Percentiles rank a stretch among this genome's conserved stretches.
Evolutionary conservation across 179 eudicot genomes (phyloP).

Genomic region (Camellia oleifera): DNA sequence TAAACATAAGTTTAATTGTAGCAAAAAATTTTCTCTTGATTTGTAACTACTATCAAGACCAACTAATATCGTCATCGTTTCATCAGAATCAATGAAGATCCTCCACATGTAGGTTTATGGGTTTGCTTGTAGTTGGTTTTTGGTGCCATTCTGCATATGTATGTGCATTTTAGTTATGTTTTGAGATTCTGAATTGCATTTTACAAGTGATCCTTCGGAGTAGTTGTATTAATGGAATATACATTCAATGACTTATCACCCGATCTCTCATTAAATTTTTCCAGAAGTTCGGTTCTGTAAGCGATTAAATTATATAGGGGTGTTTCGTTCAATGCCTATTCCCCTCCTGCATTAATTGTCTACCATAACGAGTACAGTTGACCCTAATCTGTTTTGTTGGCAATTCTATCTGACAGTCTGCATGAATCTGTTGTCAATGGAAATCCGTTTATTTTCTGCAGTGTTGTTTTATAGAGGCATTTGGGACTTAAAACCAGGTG

Average conservation of each 20-base stretch:
- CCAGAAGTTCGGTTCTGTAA: not conserved
- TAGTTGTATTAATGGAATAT: not conserved
- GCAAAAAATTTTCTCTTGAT: too few species aligned
- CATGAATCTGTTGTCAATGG: not conserved
- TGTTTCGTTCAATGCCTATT: not conserved
- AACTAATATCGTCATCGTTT: too few species aligned
- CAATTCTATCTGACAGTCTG: not conserved
- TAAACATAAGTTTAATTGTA: too few species aligned
- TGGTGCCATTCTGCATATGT: not conserved
- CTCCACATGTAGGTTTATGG: not conserved
- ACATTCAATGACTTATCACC: not conserved
- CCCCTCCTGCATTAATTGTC: not conserved
- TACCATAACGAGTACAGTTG: too few species aligned
- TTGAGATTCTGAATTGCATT: conserved; percentile 5
- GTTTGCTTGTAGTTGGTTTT: not conserved
- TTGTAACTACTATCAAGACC: too few species aligned
- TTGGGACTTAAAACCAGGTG: not conserved
- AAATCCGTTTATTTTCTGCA: not conserved
- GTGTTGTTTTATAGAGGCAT: not conserved
- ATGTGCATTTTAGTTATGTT: conserved; percentile 2
- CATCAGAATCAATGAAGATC: too few species aligned
- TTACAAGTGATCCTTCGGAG: not conserved
- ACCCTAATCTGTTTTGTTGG: not conserved
- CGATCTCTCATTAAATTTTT: not conserved
- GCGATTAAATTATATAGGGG: not conserved